A percentile compares a stretch with the other conserved stretches of the same genome.
Evolutionary conservation across 352 stramenopile species (phyloP).

Genomic region (Achlya hypogyna): DNA sequence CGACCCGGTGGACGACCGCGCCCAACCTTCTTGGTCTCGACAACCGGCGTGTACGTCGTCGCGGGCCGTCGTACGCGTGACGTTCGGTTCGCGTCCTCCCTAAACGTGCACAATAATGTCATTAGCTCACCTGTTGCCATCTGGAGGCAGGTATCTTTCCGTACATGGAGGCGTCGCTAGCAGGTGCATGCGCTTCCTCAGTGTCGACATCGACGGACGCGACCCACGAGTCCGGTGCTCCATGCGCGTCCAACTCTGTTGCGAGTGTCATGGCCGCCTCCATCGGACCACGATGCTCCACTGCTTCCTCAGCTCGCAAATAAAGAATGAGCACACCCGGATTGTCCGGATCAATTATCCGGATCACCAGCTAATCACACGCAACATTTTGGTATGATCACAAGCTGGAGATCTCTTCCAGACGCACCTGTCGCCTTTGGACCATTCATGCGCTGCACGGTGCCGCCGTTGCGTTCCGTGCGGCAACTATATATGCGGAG

Average conservation of each 20-base stretch:
- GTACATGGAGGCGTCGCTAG: neutral
- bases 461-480: too few relatives aligned
- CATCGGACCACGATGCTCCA: neutral
- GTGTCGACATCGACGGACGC: too few relatives aligned
- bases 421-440: too few relatives aligned
- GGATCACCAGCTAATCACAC: too few relatives aligned
- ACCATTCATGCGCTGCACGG: too few relatives aligned
- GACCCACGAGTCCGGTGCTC: neutral
- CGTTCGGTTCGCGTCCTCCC: neutral
- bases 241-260: neutral
- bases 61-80: neutral
- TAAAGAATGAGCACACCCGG: neutral
- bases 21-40: constrained; percentile 1
- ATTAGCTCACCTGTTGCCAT: too few relatives aligned
- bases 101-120: neutral
- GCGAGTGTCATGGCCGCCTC: neutral
- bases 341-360: too few relatives aligned
- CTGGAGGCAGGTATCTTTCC: neutral
- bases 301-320: neutral
- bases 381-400: too few relatives aligned
- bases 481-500: too few relatives aligned
- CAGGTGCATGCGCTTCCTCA: neutral
- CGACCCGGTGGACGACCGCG: neutral
- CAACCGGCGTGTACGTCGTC: neutral
- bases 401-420: too few relatives aligned